Evolutionary conservation across 495 filamentous ascomycete species (phyloP), one percentile per base, ranked within the genome.

Genomic region (Aspergillus asperescens): DNA sequence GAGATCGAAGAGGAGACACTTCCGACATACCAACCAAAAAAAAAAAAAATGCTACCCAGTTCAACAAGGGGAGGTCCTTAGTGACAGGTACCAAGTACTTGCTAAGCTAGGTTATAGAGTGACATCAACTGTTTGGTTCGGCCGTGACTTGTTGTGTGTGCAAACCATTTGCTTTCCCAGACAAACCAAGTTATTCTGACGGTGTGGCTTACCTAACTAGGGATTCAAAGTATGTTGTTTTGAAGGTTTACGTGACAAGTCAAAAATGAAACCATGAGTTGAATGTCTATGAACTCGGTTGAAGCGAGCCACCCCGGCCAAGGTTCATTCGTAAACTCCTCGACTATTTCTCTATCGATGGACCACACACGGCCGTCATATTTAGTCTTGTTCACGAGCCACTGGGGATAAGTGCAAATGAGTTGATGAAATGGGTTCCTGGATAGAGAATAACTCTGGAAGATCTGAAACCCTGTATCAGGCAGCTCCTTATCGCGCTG

Each of bases 111-210:
- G 77, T 2, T 68, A 60, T 22, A 76, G 77, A 20, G 65, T 66
- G 0, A 73, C 62, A 19, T 70, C 67, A 1, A 79, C 69, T 2
- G 75, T 77, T 28, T 81, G 77, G 77, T 64, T 82, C 20, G 75
- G 69, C n/a, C 62, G 63, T 10, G 76, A 81, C 42, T 54, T 63
- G 52, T 15, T 56, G 59, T 65, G 55, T n/a, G 58, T 64, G 22
- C 41, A 34, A 31, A 35, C 18, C 19, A 40, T 40, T n/a, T n/a
- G n/a, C n/a, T n/a, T n/a, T n/a, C n/a, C n/a, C n/a, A n/a, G n/a
- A n/a, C n/a, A n/a, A n/a, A n/a, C n/a, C n/a, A n/a, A n/a, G n/a
- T n/a, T n/a, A n/a, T n/a, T n/a, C n/a, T n/a, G n/a, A n/a, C n/a
- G n/a, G n/a, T n/a, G n/a, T n/a, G n/a, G n/a, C n/a, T n/a, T n/a